Base-by-base conservation (phyloP, 2,329 filamentous ascomycete genomes). In the Dothideomycetidae sp. region DNA sequence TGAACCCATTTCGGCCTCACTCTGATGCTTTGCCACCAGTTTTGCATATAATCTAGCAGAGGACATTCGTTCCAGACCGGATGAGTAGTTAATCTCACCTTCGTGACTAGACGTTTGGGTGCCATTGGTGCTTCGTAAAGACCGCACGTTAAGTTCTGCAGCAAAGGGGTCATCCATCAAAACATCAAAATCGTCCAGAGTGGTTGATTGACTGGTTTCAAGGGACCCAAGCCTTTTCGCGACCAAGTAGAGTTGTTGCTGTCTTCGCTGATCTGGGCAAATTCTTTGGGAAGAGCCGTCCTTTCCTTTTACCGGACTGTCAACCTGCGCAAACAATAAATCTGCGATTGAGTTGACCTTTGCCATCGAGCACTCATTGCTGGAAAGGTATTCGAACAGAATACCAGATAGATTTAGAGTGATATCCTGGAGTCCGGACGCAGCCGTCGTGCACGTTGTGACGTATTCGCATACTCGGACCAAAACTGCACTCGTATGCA, bases 1-100 rank as follows among this genome's bases (percentile, higher is more conserved):
- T 3, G 4, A 13, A 11, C 29, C 36, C 3, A 16, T 19, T 23
- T 32, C 36, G 7, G 21, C 7, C 7, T n/a, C 7, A 7, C 7
- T 7, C 11, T 29, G 19, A n/a, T 32, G 30, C 9, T 19, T 30
- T 14, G 36, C 18, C 11, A 32, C 10, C n/a, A 38, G 29, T 14
- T 38, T 38, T 5, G 36, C 29, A 14, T 38, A 38, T 9, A 38
- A 19, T 15, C 36, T 10, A 7, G 16, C 30, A 16, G 29, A 38
- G 3, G 18, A 17, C 15, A 13, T 21, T 4, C 19, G 21, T 7
- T 26, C 21, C 7, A 7, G n/a, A n/a, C 21, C 21, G 7, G 21
- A 26, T 7, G 21, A 7, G 7, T 26, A n/a, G n/a, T 7, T n/a
- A 7, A n/a, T n/a, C n/a, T 26, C 21, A 26, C 21, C 21, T 7